A percentile compares a stretch with the other conserved stretches of the same genome.
phyloP scores from a whole-genome alignment of 306 rosid genomes.

The Crotalaria pallida region DNA sequence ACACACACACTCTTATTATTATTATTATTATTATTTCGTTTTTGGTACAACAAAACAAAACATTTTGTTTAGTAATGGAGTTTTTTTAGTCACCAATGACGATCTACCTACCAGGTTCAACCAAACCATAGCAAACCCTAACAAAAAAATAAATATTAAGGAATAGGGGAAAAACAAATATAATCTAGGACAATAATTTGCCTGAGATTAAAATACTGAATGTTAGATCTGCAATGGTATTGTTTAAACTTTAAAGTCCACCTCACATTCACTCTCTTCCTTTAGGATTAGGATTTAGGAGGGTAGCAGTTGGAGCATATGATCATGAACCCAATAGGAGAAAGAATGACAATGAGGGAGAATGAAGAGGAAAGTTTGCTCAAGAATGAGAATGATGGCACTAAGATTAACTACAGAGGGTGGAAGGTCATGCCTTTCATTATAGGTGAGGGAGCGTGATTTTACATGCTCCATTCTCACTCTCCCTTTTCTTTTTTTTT shows the following conservation, averaged over 20 bases:
- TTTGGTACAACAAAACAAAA: neutral
- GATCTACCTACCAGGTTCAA: neutral
- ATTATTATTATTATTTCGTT: neutral
- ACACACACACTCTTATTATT: too few relatives aligned
- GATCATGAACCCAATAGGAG: conserved; percentile 24
- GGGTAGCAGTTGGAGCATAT: conserved; percentile 7
- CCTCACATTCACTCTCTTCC: neutral
- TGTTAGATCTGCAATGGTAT: neutral
- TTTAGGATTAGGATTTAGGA: too few relatives aligned
- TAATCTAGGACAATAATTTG: neutral
- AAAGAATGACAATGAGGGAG: conserved; percentile 16
- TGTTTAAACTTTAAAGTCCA: neutral
- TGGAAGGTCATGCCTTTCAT: conserved; percentile 92
- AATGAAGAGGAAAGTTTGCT: conserved; percentile 28
- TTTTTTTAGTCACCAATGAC: neutral
- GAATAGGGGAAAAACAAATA: neutral
- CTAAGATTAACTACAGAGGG: conserved; percentile 55
- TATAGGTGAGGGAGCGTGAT: conserved; percentile 47
- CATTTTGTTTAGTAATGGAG: neutral
- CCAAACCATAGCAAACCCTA: neutral
- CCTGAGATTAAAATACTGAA: neutral
- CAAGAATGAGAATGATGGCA: conserved; percentile 35
- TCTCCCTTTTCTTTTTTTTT: too few relatives aligned
- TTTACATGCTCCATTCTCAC: neutral
- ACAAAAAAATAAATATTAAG: neutral